phyloP scores from a whole-genome alignment of 2,329 filamentous ascomycete species.

The Exophiala sp. region DNA sequence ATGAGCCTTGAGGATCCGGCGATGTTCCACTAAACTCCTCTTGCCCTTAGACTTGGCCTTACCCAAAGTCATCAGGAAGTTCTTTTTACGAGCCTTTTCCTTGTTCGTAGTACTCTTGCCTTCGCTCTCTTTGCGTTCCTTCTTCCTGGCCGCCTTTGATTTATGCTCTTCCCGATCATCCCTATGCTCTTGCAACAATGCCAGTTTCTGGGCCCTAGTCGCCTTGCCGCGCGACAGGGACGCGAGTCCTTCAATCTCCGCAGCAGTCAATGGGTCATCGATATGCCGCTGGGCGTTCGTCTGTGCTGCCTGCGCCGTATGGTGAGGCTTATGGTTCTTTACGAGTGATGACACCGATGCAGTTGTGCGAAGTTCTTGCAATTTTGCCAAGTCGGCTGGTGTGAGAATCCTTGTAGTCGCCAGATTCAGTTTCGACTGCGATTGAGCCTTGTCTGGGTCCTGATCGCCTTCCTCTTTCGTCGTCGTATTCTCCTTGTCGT shows the following conservation, averaged over 20 bases:
- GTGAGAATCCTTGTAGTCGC: constrained; percentile 94
- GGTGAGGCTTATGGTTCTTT: constrained; percentile 34
- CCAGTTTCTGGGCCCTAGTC: constrained; percentile 84
- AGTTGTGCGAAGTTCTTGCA: constrained; percentile 75
- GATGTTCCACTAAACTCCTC: constrained; percentile 81
- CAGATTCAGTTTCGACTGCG: constrained; percentile 54
- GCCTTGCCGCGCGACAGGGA: constrained; percentile 65
- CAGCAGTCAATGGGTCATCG: constrained; percentile 84
- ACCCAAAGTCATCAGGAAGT: constrained; percentile 95
- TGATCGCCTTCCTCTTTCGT: constrained; percentile 23
- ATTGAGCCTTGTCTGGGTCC: constrained; percentile 15
- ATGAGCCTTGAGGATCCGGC: constrained; percentile 73
- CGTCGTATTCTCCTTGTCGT: constrained; percentile 39
- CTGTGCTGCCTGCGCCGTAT: constrained; percentile 42
- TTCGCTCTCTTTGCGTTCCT: constrained; percentile 77
- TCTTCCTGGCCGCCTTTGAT: constrained; percentile 73
- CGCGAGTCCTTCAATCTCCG: constrained; percentile 82
- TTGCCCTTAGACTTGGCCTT: constrained; percentile 96
- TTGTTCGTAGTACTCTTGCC: constrained; percentile 97
- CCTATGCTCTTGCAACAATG: constrained; percentile 75
- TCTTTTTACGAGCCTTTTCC: constrained; percentile 96
- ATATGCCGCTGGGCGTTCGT: constrained; percentile 57
- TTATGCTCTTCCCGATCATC: constrained; percentile 73
- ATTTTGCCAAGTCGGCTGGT: constrained; percentile 89
- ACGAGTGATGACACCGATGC: constrained; percentile 62